phyloP scores from a whole-genome alignment of 2,329 filamentous ascomycete species.

The Penicillium sp. region DNA sequence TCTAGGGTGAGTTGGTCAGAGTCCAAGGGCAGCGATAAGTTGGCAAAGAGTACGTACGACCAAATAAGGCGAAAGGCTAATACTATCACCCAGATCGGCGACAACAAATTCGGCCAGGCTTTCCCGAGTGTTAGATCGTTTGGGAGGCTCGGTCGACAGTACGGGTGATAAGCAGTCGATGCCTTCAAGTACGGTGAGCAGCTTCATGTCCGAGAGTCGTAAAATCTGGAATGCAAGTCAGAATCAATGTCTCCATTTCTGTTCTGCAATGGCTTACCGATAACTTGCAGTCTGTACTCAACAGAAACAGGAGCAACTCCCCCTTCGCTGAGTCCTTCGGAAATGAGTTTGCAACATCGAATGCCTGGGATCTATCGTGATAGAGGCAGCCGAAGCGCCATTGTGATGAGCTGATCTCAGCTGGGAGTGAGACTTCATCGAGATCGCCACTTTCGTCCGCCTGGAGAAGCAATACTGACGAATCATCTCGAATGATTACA shows the following conservation, averaged over 20 bases:
- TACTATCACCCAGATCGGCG: conserved; percentile 75
- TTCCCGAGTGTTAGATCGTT: conserved; percentile 69
- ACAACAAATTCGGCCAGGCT: conserved; percentile 74
- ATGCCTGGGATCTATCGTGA: conserved; percentile 58
- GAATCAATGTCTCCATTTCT: background rate
- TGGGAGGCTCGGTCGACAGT: conserved; percentile 66
- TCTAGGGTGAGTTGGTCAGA: conserved; percentile 44
- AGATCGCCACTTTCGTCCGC: conserved; percentile 79
- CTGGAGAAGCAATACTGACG: conserved; percentile 71
- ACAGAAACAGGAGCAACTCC: conserved; percentile 68
- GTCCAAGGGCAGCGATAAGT: background rate
- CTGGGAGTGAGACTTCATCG: conserved; percentile 69
- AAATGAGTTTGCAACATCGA: conserved; percentile 40
- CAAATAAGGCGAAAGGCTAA: conserved; percentile 69
- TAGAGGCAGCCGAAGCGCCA: conserved; percentile 86
- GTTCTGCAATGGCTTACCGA: conserved; percentile 55
- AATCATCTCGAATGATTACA: conserved; percentile 77
- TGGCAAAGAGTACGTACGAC: conserved; percentile 56
- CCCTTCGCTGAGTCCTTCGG: conserved; percentile 31
- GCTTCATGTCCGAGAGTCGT: conserved; percentile 67
- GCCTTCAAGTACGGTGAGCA: conserved; percentile 71
- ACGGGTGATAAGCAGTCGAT: conserved; percentile 73
- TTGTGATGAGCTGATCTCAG: conserved; percentile 58
- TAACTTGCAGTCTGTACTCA: conserved; percentile 70
- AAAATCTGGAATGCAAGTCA: conserved; percentile 57